Evolutionary conservation across 108 stramenopile genomes (phyloP), one percentile per base, ranked within the genome.

Genomic region (Poteriospumella lacustris): DNA sequence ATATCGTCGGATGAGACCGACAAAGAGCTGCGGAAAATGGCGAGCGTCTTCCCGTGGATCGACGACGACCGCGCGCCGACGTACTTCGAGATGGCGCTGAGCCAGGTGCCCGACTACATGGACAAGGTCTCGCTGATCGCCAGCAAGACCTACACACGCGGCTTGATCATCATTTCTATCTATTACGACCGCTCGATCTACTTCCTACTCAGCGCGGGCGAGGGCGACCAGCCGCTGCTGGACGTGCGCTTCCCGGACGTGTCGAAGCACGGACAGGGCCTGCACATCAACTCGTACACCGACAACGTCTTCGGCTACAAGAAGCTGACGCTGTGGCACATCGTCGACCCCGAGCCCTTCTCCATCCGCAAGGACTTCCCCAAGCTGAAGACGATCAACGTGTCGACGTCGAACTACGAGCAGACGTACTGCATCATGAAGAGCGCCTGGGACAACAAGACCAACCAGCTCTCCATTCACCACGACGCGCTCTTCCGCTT

Each of bases 231-330:
- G 81, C 89, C 88, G 9, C 85, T 91, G 0, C 68, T 91, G 24
- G 90, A 92, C 75, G 79, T 91, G n/a, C 77, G 84, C 9, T 88
- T 92, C 68, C 89, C 89, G 28, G 87, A 89, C 72, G 84, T 91
- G 33, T 83, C 82, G 34, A 36, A 38, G 24, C 83, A 83, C 59
- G 81, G 81, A n/a, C 83, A 78, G 43, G 77, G 77, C 34, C 39
- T 78, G 28, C 1, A 29, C 33, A 19, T 89, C 24, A 59, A 78
- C 1, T 39, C 81, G 43, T 89, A 85, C 59, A 67, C 76, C 39
- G 78, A 69, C 44, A 70, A 83, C 15, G 44, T 60, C 36, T 40
- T 1, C 2, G 43, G 44, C 41, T 83, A 77, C 77, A 34, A 68
- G 44, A 87, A 87, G 56, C 68, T 87, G 0, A 85, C 85, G 31